A percentile compares a stretch with the other conserved stretches of the same genome.
Conservation (phyloP, 345 rosid genomes). For the Pelargonium nanum region DNA sequence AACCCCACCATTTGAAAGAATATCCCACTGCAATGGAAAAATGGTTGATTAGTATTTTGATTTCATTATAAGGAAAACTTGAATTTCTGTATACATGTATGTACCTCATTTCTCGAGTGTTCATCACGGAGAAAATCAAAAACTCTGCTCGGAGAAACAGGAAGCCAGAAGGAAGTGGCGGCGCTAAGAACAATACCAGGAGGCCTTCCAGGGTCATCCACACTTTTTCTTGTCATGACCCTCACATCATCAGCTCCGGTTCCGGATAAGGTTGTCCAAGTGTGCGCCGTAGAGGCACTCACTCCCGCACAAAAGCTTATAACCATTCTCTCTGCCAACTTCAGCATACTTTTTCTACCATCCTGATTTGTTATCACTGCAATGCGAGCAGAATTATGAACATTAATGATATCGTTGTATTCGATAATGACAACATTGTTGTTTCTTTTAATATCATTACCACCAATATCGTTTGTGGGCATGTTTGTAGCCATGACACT, state of each 20-base stretch:
- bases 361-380: constrained; percentile 58
- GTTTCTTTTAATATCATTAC: constrained; percentile 14
- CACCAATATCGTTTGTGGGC: constrained; percentile 43
- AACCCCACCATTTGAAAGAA: constrained; percentile 51
- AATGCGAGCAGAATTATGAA: neutral
- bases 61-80: no score
- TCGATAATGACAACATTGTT: no score
- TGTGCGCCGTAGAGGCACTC: constrained; percentile 54
- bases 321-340: constrained; percentile 69
- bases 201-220: constrained; percentile 79
- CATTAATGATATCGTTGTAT: no score
- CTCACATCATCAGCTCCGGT: constrained; percentile 62
- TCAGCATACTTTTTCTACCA: constrained; percentile 65
- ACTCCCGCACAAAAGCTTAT: constrained; percentile 69
- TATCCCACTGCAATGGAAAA: constrained; percentile 68
- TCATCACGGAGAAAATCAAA: constrained; percentile 84
- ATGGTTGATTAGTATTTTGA: no score
- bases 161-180: constrained; percentile 92
- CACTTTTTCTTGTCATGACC: constrained; percentile 67
- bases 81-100: neutral
- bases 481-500: constrained; percentile 49
- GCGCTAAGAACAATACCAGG: constrained; percentile 74
- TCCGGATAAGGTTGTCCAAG: constrained; percentile 57
- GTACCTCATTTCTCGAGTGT: constrained; percentile 61
- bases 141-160: constrained; percentile 48